Evolutionary conservation across 441 rosid species (phyloP).

Genomic region (Erodium moschatum): DNA sequence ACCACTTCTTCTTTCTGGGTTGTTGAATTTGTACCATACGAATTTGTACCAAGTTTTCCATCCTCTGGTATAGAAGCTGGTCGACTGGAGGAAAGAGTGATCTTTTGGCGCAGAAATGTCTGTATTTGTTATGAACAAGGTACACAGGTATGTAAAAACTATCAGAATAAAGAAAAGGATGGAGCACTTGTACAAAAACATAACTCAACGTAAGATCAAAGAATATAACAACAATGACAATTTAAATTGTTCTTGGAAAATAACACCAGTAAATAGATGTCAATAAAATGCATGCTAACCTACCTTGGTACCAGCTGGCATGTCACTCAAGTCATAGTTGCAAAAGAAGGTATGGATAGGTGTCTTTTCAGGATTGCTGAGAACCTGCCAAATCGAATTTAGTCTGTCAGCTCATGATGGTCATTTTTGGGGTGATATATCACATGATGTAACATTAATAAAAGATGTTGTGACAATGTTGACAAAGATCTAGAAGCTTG

Average conservation of each 20-base stretch:
- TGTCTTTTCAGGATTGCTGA: conserved; percentile 65
- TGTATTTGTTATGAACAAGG: conserved; percentile 18
- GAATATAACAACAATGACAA: not conserved
- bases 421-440: not conserved
- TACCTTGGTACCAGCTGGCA: conserved; percentile 64
- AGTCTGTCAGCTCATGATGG: conserved; percentile 13
- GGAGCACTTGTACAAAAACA: too few relatives aligned
- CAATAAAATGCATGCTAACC: conserved; percentile 9
- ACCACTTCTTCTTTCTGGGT: conserved; percentile 12
- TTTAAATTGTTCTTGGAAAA: not conserved
- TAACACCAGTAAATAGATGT: not conserved
- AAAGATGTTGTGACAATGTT: not conserved
- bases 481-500: conserved; percentile 6
- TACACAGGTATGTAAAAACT: conserved; percentile 8
- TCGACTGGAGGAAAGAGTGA: conserved; percentile 32
- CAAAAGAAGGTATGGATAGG: conserved; percentile 53
- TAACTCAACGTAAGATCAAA: too few relatives aligned
- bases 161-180: not conserved
- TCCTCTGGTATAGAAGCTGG: conserved; percentile 13
- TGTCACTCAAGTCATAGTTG: conserved; percentile 49
- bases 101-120: conserved; percentile 53
- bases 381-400: conserved; percentile 37
- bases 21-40: too few relatives aligned
- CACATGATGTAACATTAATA: not conserved
- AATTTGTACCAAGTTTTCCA: conserved; percentile 8